Evolutionary conservation across 257 asterid species (phyloP), one percentile per base, ranked within the genome.

Genomic region (Penstemon davidsonii): DNA sequence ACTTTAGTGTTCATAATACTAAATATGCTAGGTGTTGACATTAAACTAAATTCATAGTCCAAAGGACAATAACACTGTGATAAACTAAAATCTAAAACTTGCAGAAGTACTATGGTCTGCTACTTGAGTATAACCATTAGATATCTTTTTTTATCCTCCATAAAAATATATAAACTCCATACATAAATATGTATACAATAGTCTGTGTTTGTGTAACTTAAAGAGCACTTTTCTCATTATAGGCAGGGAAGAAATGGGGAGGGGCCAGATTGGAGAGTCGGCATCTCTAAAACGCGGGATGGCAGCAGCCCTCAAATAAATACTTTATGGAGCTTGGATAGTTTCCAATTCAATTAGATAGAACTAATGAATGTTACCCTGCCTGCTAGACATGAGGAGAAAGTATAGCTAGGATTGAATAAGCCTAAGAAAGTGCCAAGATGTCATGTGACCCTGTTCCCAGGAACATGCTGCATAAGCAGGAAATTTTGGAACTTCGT

Each of bases 341-440:
- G 33, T 25, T 25, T 25, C 18, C 18, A 15, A 15, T 18, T 56
- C 52, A 38, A 43, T 53, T 1, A 8, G 39, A 43, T 53, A 62
- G 64, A 60, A 59, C 52, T 36, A 60, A 44, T n/a, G 58, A 37
- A 55, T 55, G 56, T 54, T 67, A 42, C 57, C 61, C 54, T 63
- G 57, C 42, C 50, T 62, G 60, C 55, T 25, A 47, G 55, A 58
- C 69, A 60, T 7, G 62, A 61, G 4, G 55, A 67, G 51, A 53
- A 57, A 44, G 33, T 9, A 39, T n/a, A 57, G 39, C 63, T 41
- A 25, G 38, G 5, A 53, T 13, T 19, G 66, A 61, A 52, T 45
- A 44, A 57, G 37, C 51, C 67, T 46, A 64, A 38, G n/a, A 38
- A 60, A 39, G 56, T 12, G 73, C 62, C 10, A 45, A 18, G 15